Evolutionary conservation across 306 rosid species (phyloP).

Genomic region (Pyrus betulifolia): DNA sequence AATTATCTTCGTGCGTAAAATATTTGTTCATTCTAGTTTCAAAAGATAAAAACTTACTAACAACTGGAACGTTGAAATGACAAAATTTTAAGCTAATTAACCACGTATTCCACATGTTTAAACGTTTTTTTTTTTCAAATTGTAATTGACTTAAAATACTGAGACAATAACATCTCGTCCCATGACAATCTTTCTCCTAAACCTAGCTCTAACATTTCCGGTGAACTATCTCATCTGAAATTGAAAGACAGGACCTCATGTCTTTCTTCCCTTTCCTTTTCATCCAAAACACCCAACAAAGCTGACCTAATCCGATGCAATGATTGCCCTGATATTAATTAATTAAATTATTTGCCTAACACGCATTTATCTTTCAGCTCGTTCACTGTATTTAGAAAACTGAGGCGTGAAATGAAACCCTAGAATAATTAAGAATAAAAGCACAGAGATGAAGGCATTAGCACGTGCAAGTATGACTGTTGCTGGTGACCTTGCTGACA

Average conservation of each 20-base stretch:
- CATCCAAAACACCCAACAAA: background rate
- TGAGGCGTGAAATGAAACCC: background rate
- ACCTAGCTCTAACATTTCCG: background rate
- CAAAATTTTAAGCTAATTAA: no score
- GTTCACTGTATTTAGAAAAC: background rate
- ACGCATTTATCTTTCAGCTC: background rate
- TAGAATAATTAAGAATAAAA: background rate
- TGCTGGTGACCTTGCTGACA: background rate
- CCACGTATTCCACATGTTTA: no score
- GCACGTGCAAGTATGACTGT: constrained; percentile 6
- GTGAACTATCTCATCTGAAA: background rate
- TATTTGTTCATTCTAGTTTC: background rate
- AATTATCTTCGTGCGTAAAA: background rate
- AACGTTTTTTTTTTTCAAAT: no score
- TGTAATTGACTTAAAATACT: background rate
- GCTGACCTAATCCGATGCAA: background rate
- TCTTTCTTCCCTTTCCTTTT: background rate
- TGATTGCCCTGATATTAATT: background rate
- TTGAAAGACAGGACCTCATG: background rate
- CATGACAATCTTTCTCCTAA: background rate
- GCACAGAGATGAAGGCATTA: background rate
- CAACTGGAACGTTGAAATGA: background rate
- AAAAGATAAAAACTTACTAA: no score
- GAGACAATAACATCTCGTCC: background rate
- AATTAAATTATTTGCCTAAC: background rate